Percentiles rank a stretch among this genome's conserved stretches.
phyloP scores from a whole-genome alignment of 2,329 filamentous ascomycete genomes.

The Hymenoscyphus occultus region DNA sequence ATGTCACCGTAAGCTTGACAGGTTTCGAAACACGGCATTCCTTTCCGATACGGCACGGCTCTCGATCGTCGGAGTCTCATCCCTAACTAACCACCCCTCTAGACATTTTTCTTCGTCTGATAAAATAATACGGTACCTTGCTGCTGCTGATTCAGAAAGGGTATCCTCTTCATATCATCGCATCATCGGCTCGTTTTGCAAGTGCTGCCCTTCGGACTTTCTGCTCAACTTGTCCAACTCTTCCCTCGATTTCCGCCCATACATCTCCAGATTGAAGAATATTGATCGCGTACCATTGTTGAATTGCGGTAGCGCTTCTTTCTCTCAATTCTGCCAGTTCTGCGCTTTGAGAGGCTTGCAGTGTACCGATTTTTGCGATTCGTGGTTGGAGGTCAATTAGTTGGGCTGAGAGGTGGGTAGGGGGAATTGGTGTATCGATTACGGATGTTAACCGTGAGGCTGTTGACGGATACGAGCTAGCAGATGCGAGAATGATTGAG shows the following conservation, averaged over 20 bases:
- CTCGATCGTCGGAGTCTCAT: neutral
- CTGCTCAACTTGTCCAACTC: conserved; percentile 33
- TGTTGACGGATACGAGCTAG: conserved; percentile 35
- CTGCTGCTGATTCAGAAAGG: too few species aligned
- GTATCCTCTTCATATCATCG: neutral
- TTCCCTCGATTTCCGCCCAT: conserved; percentile 36
- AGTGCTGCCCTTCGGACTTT: conserved; percentile 26
- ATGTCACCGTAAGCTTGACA: neutral
- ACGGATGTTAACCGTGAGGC: conserved; percentile 37
- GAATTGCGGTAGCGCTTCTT: conserved; percentile 32
- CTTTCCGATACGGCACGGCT: neutral
- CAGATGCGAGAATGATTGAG: conserved; percentile 35
- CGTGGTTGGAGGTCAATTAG: conserved; percentile 36
- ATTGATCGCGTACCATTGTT: conserved; percentile 35
- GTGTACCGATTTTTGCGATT: conserved; percentile 32
- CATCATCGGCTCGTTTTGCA: conserved; percentile 14
- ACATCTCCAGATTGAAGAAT: conserved; percentile 33
- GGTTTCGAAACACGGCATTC: neutral
- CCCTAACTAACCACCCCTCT: neutral
- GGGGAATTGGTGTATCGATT: conserved; percentile 34
- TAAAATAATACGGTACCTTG: neutral
- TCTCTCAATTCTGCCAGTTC: conserved; percentile 34
- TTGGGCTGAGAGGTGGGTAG: conserved; percentile 32
- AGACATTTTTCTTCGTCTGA: neutral
- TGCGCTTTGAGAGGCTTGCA: conserved; percentile 33